Evolutionary conservation across 2,329 filamentous ascomycete species (phyloP).

Genomic region (Domatiomyces catenatus): DNA sequence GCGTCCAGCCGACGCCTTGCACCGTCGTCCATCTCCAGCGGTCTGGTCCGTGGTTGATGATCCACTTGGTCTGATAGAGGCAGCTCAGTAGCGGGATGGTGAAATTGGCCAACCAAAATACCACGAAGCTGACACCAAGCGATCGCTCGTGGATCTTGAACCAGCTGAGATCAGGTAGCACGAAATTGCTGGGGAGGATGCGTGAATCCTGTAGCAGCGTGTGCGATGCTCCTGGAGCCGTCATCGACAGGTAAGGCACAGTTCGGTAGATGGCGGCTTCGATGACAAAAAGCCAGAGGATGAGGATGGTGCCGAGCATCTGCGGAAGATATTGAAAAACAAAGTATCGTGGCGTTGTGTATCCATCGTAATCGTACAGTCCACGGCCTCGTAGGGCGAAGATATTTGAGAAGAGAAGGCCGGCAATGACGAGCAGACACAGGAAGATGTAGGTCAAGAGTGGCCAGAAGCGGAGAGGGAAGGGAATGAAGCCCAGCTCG

Average conservation of each 20-base stretch:
- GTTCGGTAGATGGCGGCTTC: constrained; percentile 60
- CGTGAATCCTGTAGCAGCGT: constrained; percentile 50
- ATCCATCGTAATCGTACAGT: constrained; percentile 51
- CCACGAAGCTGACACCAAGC: constrained; percentile 49
- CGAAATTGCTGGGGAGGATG: constrained; percentile 44
- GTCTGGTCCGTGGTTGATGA: constrained; percentile 41
- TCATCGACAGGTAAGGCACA: constrained; percentile 63
- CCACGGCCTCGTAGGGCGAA: constrained; percentile 50
- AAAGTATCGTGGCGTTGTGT: constrained; percentile 65
- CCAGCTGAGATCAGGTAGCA: constrained; percentile 53
- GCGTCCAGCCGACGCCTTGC: constrained; percentile 61
- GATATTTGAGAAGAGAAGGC: constrained; percentile 55
- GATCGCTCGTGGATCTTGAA: constrained; percentile 55
- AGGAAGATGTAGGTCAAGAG: constrained; percentile 46
- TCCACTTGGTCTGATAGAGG: constrained; percentile 53
- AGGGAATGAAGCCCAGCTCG: constrained; percentile 54
- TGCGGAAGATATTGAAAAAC: constrained; percentile 75
- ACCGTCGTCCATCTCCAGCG: constrained; percentile 68
- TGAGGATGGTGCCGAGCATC: constrained; percentile 52
- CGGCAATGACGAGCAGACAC: constrained; percentile 55
- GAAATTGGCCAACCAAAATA: constrained; percentile 65
- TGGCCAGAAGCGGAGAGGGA: constrained; percentile 51
- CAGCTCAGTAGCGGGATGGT: constrained; percentile 68
- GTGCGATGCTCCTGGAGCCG: constrained; percentile 25
- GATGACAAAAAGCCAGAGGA: constrained; percentile 64